phyloP scores from a whole-genome alignment of 2,329 filamentous ascomycete species.

The Colletotrichum acutatum region DNA sequence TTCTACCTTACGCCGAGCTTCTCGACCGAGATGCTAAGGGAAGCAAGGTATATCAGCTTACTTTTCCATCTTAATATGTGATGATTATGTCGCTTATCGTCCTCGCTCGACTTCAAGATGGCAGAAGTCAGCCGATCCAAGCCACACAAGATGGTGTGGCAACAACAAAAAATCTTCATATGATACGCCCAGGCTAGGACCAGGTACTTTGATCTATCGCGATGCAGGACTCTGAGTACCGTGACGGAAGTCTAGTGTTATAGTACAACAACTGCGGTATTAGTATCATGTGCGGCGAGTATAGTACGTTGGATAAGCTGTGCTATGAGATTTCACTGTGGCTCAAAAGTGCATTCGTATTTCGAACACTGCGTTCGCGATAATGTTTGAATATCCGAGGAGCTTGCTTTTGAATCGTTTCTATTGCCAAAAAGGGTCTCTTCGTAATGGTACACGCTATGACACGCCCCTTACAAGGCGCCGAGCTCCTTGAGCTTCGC shows the following conservation, averaged over 20 bases:
- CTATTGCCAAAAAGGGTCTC: constrained; percentile 22
- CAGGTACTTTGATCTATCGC: neutral
- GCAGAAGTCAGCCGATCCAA: neutral
- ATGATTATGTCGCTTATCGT: neutral
- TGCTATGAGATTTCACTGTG: neutral
- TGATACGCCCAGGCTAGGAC: neutral
- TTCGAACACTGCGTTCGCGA: neutral
- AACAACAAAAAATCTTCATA: neutral
- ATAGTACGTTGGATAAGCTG: no score
- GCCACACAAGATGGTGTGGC: neutral
- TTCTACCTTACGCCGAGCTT: neutral
- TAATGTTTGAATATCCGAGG: neutral
- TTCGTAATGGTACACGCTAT: constrained; percentile 20
- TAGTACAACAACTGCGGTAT: neutral
- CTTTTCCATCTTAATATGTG: neutral
- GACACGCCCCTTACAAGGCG: constrained; percentile 71
- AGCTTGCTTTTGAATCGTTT: constrained; percentile 15
- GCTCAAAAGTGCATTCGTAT: neutral
- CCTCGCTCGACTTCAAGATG: neutral
- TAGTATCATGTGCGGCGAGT: neutral
- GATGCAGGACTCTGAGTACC: neutral
- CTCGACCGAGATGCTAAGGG: neutral
- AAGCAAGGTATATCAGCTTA: neutral
- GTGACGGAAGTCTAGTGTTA: neutral
- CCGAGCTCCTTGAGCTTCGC: constrained; percentile 95